Evolutionary conservation across 345 rosid genomes (phyloP).

Genomic region (Linum lewisii): DNA sequence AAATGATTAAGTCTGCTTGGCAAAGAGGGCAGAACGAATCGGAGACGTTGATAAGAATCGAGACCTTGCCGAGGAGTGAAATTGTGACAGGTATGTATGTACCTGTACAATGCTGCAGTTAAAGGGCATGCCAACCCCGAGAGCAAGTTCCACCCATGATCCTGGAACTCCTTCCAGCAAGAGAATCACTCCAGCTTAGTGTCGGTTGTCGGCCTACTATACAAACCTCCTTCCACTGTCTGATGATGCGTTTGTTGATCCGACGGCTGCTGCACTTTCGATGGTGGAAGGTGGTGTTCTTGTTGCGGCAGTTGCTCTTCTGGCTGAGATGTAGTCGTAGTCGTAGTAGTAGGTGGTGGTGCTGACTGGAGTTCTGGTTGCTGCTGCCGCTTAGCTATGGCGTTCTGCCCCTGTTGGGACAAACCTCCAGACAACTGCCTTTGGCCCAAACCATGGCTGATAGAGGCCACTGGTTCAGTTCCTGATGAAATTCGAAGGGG

Average conservation of each 20-base stretch:
- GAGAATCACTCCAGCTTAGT: constrained; percentile 52
- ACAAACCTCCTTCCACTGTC: constrained; percentile 48
- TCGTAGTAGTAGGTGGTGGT: constrained; percentile 28
- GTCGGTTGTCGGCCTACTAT: constrained; percentile 42
- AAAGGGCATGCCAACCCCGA: constrained; percentile 44
- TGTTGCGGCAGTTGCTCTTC: constrained; percentile 35
- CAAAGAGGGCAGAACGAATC: too few relatives aligned
- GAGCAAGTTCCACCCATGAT: constrained; percentile 33
- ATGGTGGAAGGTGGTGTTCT: constrained; percentile 20
- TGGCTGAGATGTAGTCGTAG: constrained; percentile 43
- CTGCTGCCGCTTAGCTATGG: constrained; percentile 40
- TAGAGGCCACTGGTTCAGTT: constrained; percentile 40
- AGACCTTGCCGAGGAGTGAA: too few relatives aligned
- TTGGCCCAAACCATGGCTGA: constrained; percentile 44
- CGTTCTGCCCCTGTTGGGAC: constrained; percentile 34
- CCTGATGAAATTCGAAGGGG: constrained; percentile 37
- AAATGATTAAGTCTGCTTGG: too few relatives aligned
- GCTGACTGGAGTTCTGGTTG: constrained; percentile 30
- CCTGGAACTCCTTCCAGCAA: constrained; percentile 30
- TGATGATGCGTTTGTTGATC: constrained; percentile 55
- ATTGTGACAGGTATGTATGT: constrained; percentile 2
- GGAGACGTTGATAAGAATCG: too few relatives aligned
- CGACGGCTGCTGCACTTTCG: constrained; percentile 32
- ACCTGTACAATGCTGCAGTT: constrained; percentile 74
- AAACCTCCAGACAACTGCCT: constrained; percentile 53